Conservation (phyloP, 805 yeast genomes). For the Zygoascus flipseniorum region DNA sequence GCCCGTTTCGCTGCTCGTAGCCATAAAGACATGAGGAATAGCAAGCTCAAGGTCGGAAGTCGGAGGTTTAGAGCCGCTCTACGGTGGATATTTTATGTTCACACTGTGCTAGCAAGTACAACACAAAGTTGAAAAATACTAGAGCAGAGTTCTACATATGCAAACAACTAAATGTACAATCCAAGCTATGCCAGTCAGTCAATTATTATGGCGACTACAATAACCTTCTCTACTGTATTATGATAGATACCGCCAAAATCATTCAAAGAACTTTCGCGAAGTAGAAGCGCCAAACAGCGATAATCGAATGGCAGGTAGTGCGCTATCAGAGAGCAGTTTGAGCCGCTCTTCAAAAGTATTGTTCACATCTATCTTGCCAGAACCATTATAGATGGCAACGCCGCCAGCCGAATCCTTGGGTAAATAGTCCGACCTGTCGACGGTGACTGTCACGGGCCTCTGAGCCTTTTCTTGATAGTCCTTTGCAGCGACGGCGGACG, state of each 20-base stretch:
- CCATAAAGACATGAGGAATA: too few species aligned
- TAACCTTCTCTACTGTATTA: too few species aligned
- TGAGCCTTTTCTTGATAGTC: conserved; percentile 57
- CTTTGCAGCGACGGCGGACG: conserved; percentile 51
- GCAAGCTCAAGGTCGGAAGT: too few species aligned
- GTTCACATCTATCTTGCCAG: conserved; percentile 80
- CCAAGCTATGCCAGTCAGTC: too few species aligned
- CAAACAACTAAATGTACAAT: too few species aligned
- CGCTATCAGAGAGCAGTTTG: conserved; percentile 67
- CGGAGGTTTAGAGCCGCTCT: too few species aligned
- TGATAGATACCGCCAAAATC: conserved; percentile 14
- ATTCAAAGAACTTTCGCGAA: conserved; percentile 87
- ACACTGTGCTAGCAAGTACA: too few species aligned
- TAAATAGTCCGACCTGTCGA: conserved; percentile 52
- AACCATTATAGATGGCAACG: conserved; percentile 55
- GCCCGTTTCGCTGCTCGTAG: too few species aligned
- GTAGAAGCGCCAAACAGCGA: conserved; percentile 68
- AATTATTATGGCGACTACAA: too few species aligned
- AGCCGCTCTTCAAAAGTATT: conserved; percentile 95
- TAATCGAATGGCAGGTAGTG: conserved; percentile 86
- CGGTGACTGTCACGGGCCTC: conserved; percentile 42
- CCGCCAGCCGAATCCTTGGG: conserved; percentile 75
- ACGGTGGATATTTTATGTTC: too few species aligned
- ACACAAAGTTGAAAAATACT: too few species aligned
- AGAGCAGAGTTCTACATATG: too few species aligned